These are phyloP conservation scores for Plasmodium ovale DNA, from an alignment of 169 alveolate species.

Conservation along the genomic window DNA sequence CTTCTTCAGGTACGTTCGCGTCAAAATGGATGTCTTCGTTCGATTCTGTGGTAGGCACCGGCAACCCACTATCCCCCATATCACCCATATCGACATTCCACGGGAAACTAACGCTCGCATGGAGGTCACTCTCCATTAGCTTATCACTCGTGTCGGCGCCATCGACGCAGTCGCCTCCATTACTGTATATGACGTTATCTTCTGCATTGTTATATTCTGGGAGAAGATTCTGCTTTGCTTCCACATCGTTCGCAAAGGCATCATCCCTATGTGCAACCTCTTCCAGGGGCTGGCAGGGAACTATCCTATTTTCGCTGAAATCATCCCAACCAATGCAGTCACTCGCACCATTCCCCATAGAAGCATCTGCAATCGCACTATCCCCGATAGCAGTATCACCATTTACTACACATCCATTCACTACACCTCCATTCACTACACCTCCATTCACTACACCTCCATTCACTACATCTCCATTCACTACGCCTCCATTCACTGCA, in stretches of 20 bases:
- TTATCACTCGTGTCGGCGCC: background rate
- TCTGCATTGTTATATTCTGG: slow-evolving; percentile 68
- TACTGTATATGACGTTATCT: slow-evolving; percentile 43
- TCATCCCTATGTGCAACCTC: slow-evolving; percentile 3
- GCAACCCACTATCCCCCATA: too few species aligned
- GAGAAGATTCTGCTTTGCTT: slow-evolving; percentile 9
- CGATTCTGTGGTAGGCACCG: too few species aligned
- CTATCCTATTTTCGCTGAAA: background rate
- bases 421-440: too few species aligned
- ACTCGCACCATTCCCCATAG: too few species aligned
- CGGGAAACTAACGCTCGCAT: background rate
- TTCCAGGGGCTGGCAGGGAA: too few species aligned
- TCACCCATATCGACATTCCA: slow-evolving; percentile 23
- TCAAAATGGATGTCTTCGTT: slow-evolving; percentile 14
- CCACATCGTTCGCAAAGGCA: background rate
- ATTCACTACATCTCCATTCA: too few species aligned
- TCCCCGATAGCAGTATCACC: too few species aligned
- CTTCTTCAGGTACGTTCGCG: slow-evolving; percentile 1
- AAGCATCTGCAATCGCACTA: too few species aligned
- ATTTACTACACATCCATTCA: too few species aligned
- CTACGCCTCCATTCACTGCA: too few species aligned
- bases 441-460: too few species aligned
- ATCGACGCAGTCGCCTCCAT: background rate
- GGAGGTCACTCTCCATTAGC: background rate
- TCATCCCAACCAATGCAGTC: too few species aligned